phyloP scores from a whole-genome alignment of 2,329 filamentous ascomycete species.

The Chaetomiaceae sp. region DNA sequence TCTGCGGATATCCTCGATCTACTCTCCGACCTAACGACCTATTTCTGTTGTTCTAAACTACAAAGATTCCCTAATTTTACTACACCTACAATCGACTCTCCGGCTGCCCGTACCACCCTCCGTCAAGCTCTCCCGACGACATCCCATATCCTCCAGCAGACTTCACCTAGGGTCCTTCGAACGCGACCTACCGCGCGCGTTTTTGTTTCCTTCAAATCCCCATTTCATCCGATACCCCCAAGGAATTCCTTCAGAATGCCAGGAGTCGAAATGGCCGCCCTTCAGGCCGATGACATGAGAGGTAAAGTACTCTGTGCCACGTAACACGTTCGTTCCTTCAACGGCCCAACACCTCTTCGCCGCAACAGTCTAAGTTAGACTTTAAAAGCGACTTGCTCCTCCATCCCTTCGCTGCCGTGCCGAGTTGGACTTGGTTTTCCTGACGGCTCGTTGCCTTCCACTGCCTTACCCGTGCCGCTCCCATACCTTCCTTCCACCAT shows the following conservation, averaged over 20 bases:
- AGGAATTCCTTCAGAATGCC: constrained; percentile 34
- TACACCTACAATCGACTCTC: background rate
- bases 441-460: background rate
- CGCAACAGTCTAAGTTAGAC: too few species aligned
- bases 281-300: constrained; percentile 43
- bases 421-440: background rate
- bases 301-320: too few species aligned
- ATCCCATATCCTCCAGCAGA: background rate
- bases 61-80: background rate
- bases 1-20: background rate
- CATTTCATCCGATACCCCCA: background rate
- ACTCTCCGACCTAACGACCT: too few species aligned
- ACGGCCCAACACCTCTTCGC: background rate
- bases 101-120: background rate
- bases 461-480: background rate
- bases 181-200: background rate
- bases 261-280: constrained; percentile 38
- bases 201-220: background rate
- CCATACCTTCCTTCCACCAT: background rate
- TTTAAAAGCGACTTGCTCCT: too few species aligned
- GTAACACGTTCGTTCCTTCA: too few species aligned
- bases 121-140: background rate
- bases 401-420: background rate
- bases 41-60: too few species aligned
- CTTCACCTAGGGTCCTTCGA: background rate